Evolutionary conservation across 192 early-diverging fungal genomes (phyloP).

Genomic region (Coemansia interrupta): DNA sequence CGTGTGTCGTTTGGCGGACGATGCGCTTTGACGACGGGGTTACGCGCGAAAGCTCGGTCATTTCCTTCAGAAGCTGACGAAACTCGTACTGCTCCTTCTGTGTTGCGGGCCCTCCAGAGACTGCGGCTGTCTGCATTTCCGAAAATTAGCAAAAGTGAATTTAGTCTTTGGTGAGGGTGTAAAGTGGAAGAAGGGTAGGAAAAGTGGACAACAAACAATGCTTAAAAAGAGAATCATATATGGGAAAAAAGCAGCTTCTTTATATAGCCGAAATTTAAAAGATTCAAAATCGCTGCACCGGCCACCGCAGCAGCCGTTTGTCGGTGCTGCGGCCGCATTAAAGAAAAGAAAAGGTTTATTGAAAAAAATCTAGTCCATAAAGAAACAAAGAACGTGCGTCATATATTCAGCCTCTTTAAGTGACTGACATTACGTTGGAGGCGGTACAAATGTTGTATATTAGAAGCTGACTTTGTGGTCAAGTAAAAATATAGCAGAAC

Average conservation of each 20-base stretch:
- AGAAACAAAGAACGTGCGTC: neutral
- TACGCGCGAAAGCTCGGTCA: slow-evolving; percentile 16
- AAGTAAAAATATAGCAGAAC: too few relatives aligned
- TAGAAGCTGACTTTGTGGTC: too few relatives aligned
- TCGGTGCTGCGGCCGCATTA: neutral
- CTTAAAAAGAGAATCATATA: neutral
- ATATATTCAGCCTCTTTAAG: neutral
- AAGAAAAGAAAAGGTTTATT: neutral
- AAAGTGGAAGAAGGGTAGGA: neutral
- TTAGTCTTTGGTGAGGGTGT: neutral
- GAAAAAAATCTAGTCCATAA: neutral
- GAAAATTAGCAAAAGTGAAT: neutral
- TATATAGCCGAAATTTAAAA: too few relatives aligned
- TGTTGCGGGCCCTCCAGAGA: slow-evolving; percentile 9
- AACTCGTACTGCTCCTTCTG: slow-evolving; percentile 25
- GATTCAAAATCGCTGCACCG: neutral
- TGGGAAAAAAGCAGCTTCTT: too few relatives aligned
- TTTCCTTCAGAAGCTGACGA: slow-evolving; percentile 27
- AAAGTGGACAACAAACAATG: neutral
- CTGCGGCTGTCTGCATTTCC: slow-evolving; percentile 1
- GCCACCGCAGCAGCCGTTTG: neutral
- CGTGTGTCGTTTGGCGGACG: slow-evolving; percentile 28
- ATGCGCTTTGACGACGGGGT: slow-evolving; percentile 32
- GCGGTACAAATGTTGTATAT: neutral
- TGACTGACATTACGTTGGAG: too few relatives aligned